Evolutionary conservation across 139 green algal species (phyloP), one percentile per base, ranked within the genome.

Genomic region (Mesostigma viride): DNA sequence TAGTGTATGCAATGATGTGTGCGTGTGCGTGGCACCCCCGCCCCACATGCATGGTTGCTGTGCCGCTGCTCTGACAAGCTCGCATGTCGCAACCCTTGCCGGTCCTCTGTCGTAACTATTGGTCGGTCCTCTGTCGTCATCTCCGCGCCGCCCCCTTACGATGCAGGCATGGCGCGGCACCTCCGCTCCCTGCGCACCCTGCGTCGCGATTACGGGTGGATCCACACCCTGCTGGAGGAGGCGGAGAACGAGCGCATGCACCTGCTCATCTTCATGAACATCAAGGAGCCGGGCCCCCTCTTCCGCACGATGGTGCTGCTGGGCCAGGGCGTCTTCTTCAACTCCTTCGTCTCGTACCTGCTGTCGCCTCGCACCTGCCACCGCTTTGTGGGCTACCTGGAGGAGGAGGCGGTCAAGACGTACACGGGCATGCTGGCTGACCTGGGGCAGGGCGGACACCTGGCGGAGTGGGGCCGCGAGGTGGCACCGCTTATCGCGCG

Each of bases 191-290:
- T 98, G 63, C 77, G 91, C 28, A 65, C 34, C 35, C 90, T 97
- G 84, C 59, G 80, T 62, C 76, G 84, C 11, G 89, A 93, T 76
- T 57, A 86, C 65, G 88, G 81, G 33, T 94, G 89, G 89, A 97
- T 97, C 77, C 83, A 91, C 81, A 94, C 90, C 0, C 82, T 98
- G 62, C 82, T 98, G 34, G 88, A 95, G 64, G 92, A 98, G 76
- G 89, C 89, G 0, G 90, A 96, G 76, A 97, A 97, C 68, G 91
- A 97, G 82, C 85, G 71, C 20, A 83, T 83, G 77, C 77, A 83
- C 57, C 71, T 83, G n/a, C 78, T 98, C 45, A 96, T 87, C 2
- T 97, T 97, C 80, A 65, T 98, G 75, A 40, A 93, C 73, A 64
- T 97, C 20, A 62, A 76, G 2, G 44, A 95, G 61, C 89, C 90